These are phyloP conservation scores for Pseudogymnoascus sp. DNA, from an alignment of 2,329 filamentous ascomycete genomes.

Conservation along the genomic window DNA sequence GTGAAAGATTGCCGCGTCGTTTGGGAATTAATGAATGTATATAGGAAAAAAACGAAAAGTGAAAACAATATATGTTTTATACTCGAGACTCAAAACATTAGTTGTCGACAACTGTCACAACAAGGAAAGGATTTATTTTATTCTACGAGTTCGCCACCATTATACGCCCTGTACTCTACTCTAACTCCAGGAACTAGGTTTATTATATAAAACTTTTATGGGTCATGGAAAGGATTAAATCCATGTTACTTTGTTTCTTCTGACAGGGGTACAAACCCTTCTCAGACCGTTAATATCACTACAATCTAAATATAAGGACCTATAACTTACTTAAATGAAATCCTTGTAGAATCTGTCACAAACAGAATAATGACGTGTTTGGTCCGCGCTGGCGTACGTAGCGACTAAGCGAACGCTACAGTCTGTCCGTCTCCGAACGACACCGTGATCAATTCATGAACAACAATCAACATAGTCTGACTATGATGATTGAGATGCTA, in stretches of 20 bases:
- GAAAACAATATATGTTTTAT: background rate
- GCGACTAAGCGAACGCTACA: background rate
- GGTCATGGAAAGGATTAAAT: background rate
- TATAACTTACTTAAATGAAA: background rate
- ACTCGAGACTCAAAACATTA: background rate
- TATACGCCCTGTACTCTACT: background rate
- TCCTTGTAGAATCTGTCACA: background rate
- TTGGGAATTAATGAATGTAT: background rate
- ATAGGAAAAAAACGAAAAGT: background rate
- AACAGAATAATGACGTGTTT: background rate
- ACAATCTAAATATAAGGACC: background rate
- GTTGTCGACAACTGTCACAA: background rate
- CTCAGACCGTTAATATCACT: background rate
- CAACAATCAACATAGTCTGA: conserved; percentile 4
- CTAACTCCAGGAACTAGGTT: background rate
- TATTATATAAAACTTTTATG: background rate
- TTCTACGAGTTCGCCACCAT: background rate
- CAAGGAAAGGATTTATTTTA: background rate
- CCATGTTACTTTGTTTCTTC: background rate
- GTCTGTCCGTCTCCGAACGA: background rate
- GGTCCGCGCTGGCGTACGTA: conserved; percentile 3
- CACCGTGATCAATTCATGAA: conserved; percentile 2
- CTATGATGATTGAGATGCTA: background rate
- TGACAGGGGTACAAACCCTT: background rate
- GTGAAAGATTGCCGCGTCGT: no score